Evolutionary conservation across 495 filamentous ascomycete genomes (phyloP).

Genomic region (Talaromyces adpressus): DNA sequence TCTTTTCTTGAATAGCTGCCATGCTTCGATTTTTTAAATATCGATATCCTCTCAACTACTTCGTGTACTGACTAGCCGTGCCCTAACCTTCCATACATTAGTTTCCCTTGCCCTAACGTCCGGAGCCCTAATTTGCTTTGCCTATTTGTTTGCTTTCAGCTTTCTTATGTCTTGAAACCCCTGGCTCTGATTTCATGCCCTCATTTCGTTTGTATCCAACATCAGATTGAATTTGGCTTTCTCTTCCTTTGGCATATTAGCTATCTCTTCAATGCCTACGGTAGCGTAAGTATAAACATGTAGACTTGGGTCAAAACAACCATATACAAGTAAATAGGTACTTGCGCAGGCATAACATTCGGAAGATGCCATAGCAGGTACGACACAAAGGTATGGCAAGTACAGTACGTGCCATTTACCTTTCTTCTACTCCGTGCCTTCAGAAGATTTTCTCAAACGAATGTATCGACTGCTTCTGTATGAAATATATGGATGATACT

Average conservation of each 20-base stretch:
- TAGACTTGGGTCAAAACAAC: too few relatives aligned
- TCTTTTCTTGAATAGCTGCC: background rate
- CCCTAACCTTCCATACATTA: background rate
- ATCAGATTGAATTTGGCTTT: background rate
- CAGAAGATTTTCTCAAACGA: too few relatives aligned
- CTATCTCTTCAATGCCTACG: background rate
- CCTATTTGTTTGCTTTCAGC: background rate
- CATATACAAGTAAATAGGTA: background rate
- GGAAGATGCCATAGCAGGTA: background rate
- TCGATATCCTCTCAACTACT: background rate
- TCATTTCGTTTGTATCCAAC: background rate
- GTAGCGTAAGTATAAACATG: too few relatives aligned
- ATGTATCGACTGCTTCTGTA: background rate
- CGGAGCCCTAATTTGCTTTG: too few relatives aligned
- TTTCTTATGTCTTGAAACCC: background rate
- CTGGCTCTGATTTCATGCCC: background rate
- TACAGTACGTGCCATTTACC: too few relatives aligned
- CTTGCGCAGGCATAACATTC: background rate
- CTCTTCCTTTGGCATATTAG: background rate
- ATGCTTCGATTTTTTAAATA: background rate
- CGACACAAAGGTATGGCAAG: background rate
- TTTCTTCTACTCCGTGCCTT: too few relatives aligned
- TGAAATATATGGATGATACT: background rate
- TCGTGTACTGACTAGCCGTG: background rate
- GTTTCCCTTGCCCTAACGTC: too few relatives aligned